Base-by-base conservation (phyloP, 768 basidiomycete genomes). In the Melanogaster broomeanus region DNA sequence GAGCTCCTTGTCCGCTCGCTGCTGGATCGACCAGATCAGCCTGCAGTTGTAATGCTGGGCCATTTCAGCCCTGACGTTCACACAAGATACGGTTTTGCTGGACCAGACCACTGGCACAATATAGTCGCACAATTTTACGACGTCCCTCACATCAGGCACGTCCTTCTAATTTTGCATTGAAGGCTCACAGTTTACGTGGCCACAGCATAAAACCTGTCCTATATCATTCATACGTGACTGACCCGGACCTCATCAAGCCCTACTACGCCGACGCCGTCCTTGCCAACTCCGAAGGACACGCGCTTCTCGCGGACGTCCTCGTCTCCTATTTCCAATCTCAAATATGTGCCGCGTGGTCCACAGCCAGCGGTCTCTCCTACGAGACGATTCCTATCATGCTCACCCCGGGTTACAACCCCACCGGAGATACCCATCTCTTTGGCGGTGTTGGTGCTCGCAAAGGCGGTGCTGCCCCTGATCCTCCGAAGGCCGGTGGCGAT, bases 111-210 rank as follows among this genome's bases (percentile, higher is more conserved):
- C 61, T 85, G 84, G 77, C 96, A 99, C 68, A 86, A 79, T 57
- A 72, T 88, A 50, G 94, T 98, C 1, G 91, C 97, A 2, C 93
- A 95, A 65, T 98, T 93, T 74, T 99, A 99, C 74, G 97, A 99
- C 65, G 83, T 98, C 24, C 95, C 96, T 0, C 92, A 98, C 66
- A 75, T 99, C 61, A 84, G 81, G 84, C 83, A 41, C 37, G 74
- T 22, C 13, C 9, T 4, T 22, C 40, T 34, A 13, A 24, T 27
- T 27, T 1, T 46, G 21, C 28, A 22, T 42, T n/a, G 34, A 21
- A 40, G 11, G 15, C 19, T 3, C 7, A n/a, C 28, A 27, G 21
- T 52, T 59, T 6, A 54, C 18, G 4, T 48, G 45, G 11, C 13
- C 45, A 38, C 59, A 90, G 87, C 69, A 80, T 84, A 53, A 96